A percentile compares a stretch with the other conserved stretches of the same genome.
Conservation (phyloP, 2,329 filamentous ascomycete species). For the Gyromitra esculenta region DNA sequence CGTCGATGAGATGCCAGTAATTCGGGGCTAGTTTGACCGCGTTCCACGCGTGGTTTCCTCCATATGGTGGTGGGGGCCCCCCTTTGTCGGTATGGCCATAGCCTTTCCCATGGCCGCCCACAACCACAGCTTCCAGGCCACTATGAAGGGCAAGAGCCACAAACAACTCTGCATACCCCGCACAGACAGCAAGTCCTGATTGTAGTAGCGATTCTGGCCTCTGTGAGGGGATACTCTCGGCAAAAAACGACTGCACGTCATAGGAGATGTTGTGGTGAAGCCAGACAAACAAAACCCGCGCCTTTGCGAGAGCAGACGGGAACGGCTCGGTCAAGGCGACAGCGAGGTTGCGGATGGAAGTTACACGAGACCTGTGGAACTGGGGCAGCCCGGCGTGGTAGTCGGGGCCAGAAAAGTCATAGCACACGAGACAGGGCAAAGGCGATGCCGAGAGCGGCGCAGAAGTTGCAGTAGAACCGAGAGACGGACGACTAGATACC, state of each 20-base stretch:
- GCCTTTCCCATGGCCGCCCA: constrained; percentile 74
- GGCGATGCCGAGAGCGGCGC: constrained; percentile 56
- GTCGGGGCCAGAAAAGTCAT: constrained; percentile 88
- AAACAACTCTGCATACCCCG: constrained; percentile 88
- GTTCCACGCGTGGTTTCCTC: constrained; percentile 86
- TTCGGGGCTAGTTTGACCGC: constrained; percentile 86
- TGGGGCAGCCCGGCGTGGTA: constrained; percentile 75
- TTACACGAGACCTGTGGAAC: constrained; percentile 70
- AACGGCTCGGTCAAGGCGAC: constrained; percentile 81
- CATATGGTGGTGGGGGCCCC: constrained; percentile 76
- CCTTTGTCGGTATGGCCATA: constrained; percentile 69
- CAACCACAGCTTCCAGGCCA: constrained; percentile 73
- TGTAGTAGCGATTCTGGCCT: constrained; percentile 78
- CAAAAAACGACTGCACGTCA: constrained; percentile 82
- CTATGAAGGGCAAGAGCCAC: constrained; percentile 79
- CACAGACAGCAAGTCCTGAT: constrained; percentile 84
- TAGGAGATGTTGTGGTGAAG: constrained; percentile 93
- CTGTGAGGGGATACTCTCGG: constrained; percentile 71
- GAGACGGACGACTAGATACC: constrained; percentile 61
- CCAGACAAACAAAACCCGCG: constrained; percentile 92
- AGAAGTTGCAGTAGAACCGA: constrained; percentile 61
- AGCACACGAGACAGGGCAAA: constrained; percentile 77
- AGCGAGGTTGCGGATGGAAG: constrained; percentile 78
- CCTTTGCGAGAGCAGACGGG: constrained; percentile 85
- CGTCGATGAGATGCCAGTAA: constrained; percentile 89